Evolutionary conservation across 2,329 filamentous ascomycete species (phyloP), one percentile per base, ranked within the genome.

Genomic region (Periconia macrospinosa): DNA sequence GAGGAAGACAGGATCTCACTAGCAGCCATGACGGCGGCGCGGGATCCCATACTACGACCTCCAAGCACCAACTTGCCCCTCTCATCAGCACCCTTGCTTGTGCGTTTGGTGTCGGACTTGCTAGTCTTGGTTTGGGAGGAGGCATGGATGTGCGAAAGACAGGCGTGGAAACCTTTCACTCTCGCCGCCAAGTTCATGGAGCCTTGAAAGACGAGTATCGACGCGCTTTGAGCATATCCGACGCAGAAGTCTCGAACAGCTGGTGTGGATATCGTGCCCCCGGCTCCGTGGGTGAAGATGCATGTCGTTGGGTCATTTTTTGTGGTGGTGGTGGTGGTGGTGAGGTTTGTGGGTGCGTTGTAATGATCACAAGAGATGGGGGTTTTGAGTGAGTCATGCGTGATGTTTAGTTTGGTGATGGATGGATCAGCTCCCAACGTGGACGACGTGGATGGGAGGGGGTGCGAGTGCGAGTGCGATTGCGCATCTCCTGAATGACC

Each of bases 261-360:
- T 8, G 74, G 68, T 27, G 68, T 66, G 30, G 66, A 61, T 43
- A 78, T 67, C 1, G 71, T 75, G 46, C 77, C 77, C 23, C 76
- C 76, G 45, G 76, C 76, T 50, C 77, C 77, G 55, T 79, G 76
- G 33, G 77, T 79, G 63, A 77, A 79, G 27, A 79, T 67, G 33
- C 33, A 37, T 37, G 33, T 37, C 11, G 33, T n/a, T 37, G 23
- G 23, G 8, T 27, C n/a, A n/a, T 33, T 33, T 33, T 7, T 33
- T 33, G 30, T 37, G 11, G 33, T 1, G 78, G 61, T 10, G 41
- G 44, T 44, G 47, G 30, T 1, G 30, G 51, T 2, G 13, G 44
- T 33, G 10, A 49, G 15, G 8, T 27, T 27, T 27, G 33, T n/a
- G 0, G 54, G 20, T 0, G 40, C 15, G 10, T 35, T 20, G 48